Base-by-base conservation (phyloP, 805 yeast species). In the Metschnikowia gelsemii region DNA sequence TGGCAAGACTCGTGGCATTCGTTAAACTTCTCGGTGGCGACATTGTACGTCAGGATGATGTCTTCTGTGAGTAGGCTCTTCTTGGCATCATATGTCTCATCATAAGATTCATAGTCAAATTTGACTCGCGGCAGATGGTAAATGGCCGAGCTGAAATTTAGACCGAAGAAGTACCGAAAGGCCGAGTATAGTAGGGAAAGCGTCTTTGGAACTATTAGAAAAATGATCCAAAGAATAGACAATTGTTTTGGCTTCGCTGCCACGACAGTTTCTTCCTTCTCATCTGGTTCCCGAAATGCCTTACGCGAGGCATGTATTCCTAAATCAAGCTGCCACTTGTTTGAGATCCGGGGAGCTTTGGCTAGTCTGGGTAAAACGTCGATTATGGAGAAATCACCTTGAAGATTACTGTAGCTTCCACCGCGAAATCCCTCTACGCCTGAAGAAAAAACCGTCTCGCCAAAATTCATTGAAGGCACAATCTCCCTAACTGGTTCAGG, bases 181-280 rank as follows among this genome's bases (percentile, higher is more conserved):
- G 62, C 51, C 1, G 78, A 69, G 8, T 68, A 54, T 1, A 77
- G 52, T 7, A 77, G 39, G 8, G 77, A 62, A 7, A 78, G 35
- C 1, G 79, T 50, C 42, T 68, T 73, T 9, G 89, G 90, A 8
- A 84, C 59, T 5, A 82, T 46, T 56, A 82, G 58, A 2, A 84
- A 50, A 1, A 82, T 55, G 38, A 81, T 64, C 51, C 82, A 55
- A 5, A 80, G 74, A 12, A 50, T 33, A 8, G 54, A 39, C 8
- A 56, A 46, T 20, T 11, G 62, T 13, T 38, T 43, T 6, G 41
- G 45, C 30, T 39, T 37, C 4, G 38, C 47, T 1, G 17, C 6
- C 28, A 26, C 32, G 5, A 5, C 27, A 28, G n/a, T 6, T 3
- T 22, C 23, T 3, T 23, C 45, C 9, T 32, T 35, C 24, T 42